These are phyloP conservation scores for Nakaseomyces nivariensis DNA, from an alignment of 1,139 yeast species.

Conservation along the genomic window DNA sequence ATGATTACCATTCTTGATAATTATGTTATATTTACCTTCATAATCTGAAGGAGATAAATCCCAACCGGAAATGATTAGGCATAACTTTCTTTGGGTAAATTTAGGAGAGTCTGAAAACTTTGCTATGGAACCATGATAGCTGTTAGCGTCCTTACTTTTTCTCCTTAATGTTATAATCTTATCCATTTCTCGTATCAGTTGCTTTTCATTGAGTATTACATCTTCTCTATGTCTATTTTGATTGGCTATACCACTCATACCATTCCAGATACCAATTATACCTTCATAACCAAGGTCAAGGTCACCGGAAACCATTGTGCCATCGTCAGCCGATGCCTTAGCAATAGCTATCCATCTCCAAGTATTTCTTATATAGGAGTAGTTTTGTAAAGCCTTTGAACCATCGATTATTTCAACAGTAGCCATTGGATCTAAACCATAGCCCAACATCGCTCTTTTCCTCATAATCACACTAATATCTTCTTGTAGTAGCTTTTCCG, in stretches of 20 bases:
- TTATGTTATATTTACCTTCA: slow-evolving; percentile 52
- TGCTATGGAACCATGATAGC: slow-evolving; percentile 14
- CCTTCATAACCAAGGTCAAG: slow-evolving; percentile 84
- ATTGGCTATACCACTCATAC: slow-evolving; percentile 50
- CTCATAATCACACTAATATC: slow-evolving; percentile 63
- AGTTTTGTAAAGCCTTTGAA: slow-evolving; percentile 43
- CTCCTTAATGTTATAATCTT: slow-evolving; percentile 28
- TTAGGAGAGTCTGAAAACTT: slow-evolving; percentile 32
- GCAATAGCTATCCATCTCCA: slow-evolving; percentile 89
- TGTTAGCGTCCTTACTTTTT: slow-evolving; percentile 16
- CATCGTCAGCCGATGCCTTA: slow-evolving; percentile 53
- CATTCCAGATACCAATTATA: slow-evolving; percentile 84
- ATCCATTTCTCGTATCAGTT: slow-evolving; percentile 37
- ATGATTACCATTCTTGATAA: slow-evolving; percentile 50
- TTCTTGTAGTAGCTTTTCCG: slow-evolving; percentile 37
- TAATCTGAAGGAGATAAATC: slow-evolving; percentile 69
- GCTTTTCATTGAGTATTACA: slow-evolving; percentile 34
- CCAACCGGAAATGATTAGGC: slow-evolving; percentile 88
- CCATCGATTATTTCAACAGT: slow-evolving; percentile 56
- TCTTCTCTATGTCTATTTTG: slow-evolving; percentile 41
- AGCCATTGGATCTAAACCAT: slow-evolving; percentile 57
- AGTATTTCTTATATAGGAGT: slow-evolving; percentile 55
- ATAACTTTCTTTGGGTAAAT: slow-evolving; percentile 58
- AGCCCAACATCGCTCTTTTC: slow-evolving; percentile 61
- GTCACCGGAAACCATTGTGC: slow-evolving; percentile 54